A percentile compares a stretch with the other conserved stretches of the same genome.
These are phyloP conservation scores for Flueggea neowawraea DNA, from an alignment of 441 rosid species.

Conservation along the genomic window DNA sequence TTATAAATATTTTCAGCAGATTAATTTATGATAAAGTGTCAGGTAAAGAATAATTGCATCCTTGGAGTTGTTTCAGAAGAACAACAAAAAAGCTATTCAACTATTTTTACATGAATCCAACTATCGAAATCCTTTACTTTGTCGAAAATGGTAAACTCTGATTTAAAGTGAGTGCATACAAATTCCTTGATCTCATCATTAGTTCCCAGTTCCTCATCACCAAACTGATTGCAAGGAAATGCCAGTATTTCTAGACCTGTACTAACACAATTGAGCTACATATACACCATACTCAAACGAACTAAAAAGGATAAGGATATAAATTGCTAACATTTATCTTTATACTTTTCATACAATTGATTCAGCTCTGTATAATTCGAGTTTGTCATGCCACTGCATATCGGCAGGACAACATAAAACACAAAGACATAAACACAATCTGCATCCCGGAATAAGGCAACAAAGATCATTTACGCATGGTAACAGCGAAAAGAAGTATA, in stretches of 20 bases:
- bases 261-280: constrained; percentile 6
- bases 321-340: constrained; percentile 56
- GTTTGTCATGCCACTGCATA: constrained; percentile 80
- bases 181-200: constrained; percentile 59
- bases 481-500: constrained; percentile 7
- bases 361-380: constrained; percentile 80
- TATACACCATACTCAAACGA: constrained; percentile 1
- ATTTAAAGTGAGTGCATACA: constrained; percentile 79
- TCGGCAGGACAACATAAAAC: background rate
- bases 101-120: too few relatives aligned
- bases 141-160: constrained; percentile 78
- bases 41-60: too few relatives aligned
- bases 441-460: background rate
- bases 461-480: background rate
- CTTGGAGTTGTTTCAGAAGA: too few relatives aligned
- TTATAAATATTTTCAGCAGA: too few relatives aligned
- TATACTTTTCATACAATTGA: constrained; percentile 67
- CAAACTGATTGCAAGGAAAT: constrained; percentile 97
- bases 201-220: constrained; percentile 84
- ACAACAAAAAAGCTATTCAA: too few relatives aligned
- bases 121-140: constrained; percentile 39
- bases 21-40: too few relatives aligned
- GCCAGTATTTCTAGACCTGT: constrained; percentile 83
- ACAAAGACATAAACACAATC: background rate
- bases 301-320: background rate